Percentiles rank a stretch among this genome's conserved stretches.
These are phyloP conservation scores for Acacia melanoxylon DNA, from an alignment of 306 rosid genomes.

Conservation along the genomic window DNA sequence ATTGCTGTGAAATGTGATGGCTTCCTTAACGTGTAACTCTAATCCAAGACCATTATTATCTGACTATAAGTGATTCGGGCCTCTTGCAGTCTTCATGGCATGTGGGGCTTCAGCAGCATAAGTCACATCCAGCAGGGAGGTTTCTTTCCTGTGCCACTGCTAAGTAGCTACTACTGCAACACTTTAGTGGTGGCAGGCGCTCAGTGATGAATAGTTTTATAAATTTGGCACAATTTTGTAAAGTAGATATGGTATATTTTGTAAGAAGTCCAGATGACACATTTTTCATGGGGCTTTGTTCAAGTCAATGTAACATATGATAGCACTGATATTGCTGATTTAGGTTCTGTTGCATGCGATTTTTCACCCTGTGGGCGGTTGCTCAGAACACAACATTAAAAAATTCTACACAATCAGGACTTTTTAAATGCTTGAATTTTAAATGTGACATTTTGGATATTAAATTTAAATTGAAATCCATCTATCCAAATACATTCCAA, in stretches of 20 bases:
- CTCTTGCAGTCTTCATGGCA: constrained; percentile 38
- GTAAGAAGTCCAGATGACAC: not conserved
- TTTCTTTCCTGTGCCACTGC: constrained; percentile 45
- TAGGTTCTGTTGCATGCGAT: not conserved
- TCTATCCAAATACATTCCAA: too few species aligned
- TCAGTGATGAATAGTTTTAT: not conserved
- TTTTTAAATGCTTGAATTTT: too few species aligned
- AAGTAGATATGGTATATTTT: not conserved
- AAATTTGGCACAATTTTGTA: not conserved
- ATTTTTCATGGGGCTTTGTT: not conserved
- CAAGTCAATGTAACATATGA: not conserved
- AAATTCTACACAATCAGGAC: not conserved
- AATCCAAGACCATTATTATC: not conserved
- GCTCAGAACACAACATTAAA: not conserved
- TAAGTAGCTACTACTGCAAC: constrained; percentile 10
- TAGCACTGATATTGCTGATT: not conserved
- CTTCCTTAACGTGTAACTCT: not conserved
- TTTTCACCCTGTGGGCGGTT: not conserved
- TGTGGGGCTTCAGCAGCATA: constrained; percentile 33
- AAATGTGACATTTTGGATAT: too few species aligned
- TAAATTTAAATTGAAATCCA: too few species aligned
- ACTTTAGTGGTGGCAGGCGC: not conserved
- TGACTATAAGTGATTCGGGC: constrained; percentile 16
- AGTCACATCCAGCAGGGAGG: constrained; percentile 33
- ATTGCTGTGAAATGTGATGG: not conserved